Evolutionary conservation across 441 rosid species (phyloP), one percentile per base, ranked within the genome.

Genomic region (Rhodomyrtus psidioides): DNA sequence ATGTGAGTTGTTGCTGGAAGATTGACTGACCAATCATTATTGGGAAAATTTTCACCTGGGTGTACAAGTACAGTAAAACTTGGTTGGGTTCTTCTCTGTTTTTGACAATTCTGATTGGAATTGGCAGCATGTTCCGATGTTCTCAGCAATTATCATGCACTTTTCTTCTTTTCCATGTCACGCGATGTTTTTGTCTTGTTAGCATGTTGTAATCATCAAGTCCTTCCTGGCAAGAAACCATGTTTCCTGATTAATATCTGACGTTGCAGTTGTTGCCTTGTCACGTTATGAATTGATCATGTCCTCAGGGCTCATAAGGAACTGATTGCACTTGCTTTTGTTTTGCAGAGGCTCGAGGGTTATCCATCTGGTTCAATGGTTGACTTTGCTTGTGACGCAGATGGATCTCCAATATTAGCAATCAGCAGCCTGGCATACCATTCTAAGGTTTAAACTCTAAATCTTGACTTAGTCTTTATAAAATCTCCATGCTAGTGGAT

Each of bases 361-460:
- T 96, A 95, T 86, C 99, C 99, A 55, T 94, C 99, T 59, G 98
- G 98, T 5, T 93, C 97, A 7, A 90, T 94, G 96, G 97, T 97
- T 88, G 99, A 96, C 90, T 95, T 94, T 91, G 98, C 98, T 21
- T 94, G 97, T 86, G 98, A 93, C 88, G 92, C 90, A 70, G 94
- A 93, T 93, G 99, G 98, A 89, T 92, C 95, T 91, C 96, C 97
- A 23, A 91, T 96, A 84, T 84, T 96, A 56, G 98, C 98, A 81
- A 90, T 95, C 85, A 96, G 98, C 92, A 95, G 92, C 93, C 90
- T 96, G 89, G 97, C 99, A 34, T 91, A 91, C 83, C 99, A 95
- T 89, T 82, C 97, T 7, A 96, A 93, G 98, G 99, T 96, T 90
- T 88, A 87, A 49, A 81, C 28, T 65, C 44, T 27, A 42, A 42